Conservation (phyloP, 176 grass and related monocot genomes). For the Triticum urartu region DNA sequence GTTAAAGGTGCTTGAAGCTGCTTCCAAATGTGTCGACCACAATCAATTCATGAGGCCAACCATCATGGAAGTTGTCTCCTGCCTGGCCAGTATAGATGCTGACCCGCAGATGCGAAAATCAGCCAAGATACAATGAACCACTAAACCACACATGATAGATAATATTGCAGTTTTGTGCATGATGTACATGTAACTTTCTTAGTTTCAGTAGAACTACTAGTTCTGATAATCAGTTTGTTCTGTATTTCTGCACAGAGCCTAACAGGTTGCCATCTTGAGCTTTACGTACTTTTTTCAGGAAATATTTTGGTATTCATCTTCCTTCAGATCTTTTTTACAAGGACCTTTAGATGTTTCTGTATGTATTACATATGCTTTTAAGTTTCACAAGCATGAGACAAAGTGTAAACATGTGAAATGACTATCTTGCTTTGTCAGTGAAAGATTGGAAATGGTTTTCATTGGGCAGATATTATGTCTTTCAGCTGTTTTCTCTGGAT, state of each 20-base stretch:
- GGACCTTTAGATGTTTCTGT: too few species aligned
- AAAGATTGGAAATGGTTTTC: not conserved
- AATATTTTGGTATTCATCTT: not conserved
- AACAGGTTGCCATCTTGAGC: not conserved
- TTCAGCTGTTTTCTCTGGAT: not conserved
- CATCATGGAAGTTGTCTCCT: conserved; percentile 42
- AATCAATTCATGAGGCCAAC: conserved; percentile 42
- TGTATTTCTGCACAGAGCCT: not conserved
- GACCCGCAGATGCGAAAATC: not conserved
- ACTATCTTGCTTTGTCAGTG: not conserved
- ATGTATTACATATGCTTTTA: not conserved
- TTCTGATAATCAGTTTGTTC: not conserved
- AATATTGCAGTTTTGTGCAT: not conserved
- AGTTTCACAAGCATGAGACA: not conserved
- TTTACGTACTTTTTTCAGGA: too few species aligned
- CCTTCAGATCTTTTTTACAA: not conserved
- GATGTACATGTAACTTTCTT: not conserved
- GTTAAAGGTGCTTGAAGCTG: conserved; percentile 49
- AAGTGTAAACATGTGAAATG: not conserved
- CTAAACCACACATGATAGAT: not conserved
- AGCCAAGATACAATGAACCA: not conserved
- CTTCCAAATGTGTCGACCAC: conserved; percentile 38
- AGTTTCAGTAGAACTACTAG: not conserved
- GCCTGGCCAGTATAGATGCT: conserved; percentile 22
- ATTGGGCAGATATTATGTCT: not conserved